Percentiles rank a stretch among this genome's conserved stretches.
These are phyloP conservation scores for Podaxis sp. DNA, from an alignment of 768 basidiomycete species.

Conservation along the genomic window DNA sequence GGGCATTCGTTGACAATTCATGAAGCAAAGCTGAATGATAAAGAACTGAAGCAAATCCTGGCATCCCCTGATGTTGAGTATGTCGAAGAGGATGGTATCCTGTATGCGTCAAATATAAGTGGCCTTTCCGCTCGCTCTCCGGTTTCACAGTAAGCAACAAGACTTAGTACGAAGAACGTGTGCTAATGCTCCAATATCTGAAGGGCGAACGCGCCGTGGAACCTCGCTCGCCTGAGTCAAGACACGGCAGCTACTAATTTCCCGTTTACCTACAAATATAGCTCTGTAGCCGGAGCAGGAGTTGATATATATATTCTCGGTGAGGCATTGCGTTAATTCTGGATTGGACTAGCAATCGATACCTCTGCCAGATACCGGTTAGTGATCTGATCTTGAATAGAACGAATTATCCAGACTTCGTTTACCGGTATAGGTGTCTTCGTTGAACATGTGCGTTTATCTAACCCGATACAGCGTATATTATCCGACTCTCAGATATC, in stretches of 20 bases:
- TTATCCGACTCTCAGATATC: neutral
- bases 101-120: neutral
- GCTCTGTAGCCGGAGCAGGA: constrained; percentile 9
- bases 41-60: neutral
- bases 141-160: neutral
- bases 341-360: too few species aligned
- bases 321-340: neutral
- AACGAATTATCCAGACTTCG: neutral
- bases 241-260: constrained; percentile 11
- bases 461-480: too few species aligned
- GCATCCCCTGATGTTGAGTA: neutral
- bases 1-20: neutral
- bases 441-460: neutral
- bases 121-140: neutral
- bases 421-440: constrained; percentile 18
- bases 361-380: neutral
- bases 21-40: neutral
- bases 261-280: constrained; percentile 21
- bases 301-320: constrained; percentile 21
- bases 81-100: constrained; percentile 1
- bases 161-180: neutral
- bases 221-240: constrained; percentile 19
- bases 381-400: neutral
- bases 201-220: constrained; percentile 20
- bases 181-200: neutral